Percentiles rank a stretch among this genome's conserved stretches.
Evolutionary conservation across 805 yeast genomes (phyloP).

Genomic region (Ogataea sp.): DNA sequence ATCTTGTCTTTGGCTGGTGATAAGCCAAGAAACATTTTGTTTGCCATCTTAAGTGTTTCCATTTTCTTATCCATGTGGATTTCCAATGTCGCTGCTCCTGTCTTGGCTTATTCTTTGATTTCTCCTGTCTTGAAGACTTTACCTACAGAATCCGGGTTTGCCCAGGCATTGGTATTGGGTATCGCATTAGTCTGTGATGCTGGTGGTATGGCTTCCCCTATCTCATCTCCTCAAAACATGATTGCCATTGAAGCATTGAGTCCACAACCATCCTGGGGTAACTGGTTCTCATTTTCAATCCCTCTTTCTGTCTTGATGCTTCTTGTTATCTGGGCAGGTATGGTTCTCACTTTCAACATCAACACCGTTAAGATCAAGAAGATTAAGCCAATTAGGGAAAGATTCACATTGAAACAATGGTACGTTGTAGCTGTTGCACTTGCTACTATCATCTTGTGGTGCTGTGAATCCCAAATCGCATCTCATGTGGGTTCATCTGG

Average conservation of each 20-base stretch:
- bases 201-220: conserved; percentile 51
- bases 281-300: conserved; percentile 45
- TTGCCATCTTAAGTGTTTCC: conserved; percentile 44
- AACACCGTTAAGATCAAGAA: conserved; percentile 38
- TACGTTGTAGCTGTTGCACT: conserved; percentile 33
- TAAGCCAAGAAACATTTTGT: conserved; percentile 37
- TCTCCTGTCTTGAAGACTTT: conserved; percentile 37
- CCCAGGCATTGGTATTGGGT: conserved; percentile 21
- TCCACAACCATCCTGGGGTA: conserved; percentile 49
- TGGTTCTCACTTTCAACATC: conserved; percentile 47
- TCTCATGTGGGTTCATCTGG: conserved; percentile 41
- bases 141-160: conserved; percentile 26
- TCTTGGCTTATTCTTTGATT: conserved; percentile 41
- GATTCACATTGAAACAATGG: conserved; percentile 35
- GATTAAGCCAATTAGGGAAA: conserved; percentile 37
- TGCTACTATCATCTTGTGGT: conserved; percentile 40
- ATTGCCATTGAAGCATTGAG: conserved; percentile 44
- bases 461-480: conserved; percentile 33
- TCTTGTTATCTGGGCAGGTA: conserved; percentile 36
- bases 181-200: conserved; percentile 44
- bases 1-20: conserved; percentile 43
- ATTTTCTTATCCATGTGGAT: conserved; percentile 51
- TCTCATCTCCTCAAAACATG: conserved; percentile 48
- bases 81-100: conserved; percentile 50
- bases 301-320: conserved; percentile 37